A percentile compares a stretch with the other conserved stretches of the same genome.
These are phyloP conservation scores for Myriosclerotinia scirpicola DNA, from an alignment of 2,329 filamentous ascomycete species.

Conservation along the genomic window DNA sequence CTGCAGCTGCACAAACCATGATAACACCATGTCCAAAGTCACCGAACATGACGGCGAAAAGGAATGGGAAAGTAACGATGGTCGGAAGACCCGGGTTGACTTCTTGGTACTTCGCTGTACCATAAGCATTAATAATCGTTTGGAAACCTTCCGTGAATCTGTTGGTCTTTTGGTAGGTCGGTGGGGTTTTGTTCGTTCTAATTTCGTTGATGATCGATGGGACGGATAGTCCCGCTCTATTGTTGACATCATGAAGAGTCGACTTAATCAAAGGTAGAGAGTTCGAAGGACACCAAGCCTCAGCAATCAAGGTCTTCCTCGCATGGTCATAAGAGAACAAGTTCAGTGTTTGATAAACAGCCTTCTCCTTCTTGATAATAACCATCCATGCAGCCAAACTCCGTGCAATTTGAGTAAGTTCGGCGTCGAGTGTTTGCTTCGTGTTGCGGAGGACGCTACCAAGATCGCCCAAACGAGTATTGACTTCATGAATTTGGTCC, in stretches of 20 bases:
- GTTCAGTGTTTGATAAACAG: conserved; percentile 93
- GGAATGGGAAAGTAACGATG: conserved; percentile 97
- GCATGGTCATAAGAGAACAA: conserved; percentile 95
- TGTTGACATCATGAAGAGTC: conserved; percentile 94
- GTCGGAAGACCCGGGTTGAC: conserved; percentile 95
- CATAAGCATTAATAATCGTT: conserved; percentile 98
- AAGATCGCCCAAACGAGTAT: conserved; percentile 86
- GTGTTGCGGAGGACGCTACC: conserved; percentile 93
- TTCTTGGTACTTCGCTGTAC: conserved; percentile 94
- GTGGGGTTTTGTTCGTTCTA: conserved; percentile 93
- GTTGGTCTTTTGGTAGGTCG: conserved; percentile 97
- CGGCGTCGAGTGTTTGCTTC: conserved; percentile 87
- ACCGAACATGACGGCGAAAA: conserved; percentile 99
- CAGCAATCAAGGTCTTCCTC: conserved; percentile 92
- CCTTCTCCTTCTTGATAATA: conserved; percentile 96
- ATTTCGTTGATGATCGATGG: conserved; percentile 99
- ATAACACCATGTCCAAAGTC: conserved; percentile 92
- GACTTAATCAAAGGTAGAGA: conserved; percentile 86
- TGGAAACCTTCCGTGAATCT: conserved; percentile 98
- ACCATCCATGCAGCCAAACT: conserved; percentile 97
- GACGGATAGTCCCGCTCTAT: conserved; percentile 91
- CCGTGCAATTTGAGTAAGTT: conserved; percentile 89
- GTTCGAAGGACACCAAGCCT: conserved; percentile 95
- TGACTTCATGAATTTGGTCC: conserved; percentile 97
- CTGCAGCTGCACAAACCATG: conserved; percentile 78